phyloP scores from a whole-genome alignment of 768 basidiomycete genomes.

The Auricularia heimuer region DNA sequence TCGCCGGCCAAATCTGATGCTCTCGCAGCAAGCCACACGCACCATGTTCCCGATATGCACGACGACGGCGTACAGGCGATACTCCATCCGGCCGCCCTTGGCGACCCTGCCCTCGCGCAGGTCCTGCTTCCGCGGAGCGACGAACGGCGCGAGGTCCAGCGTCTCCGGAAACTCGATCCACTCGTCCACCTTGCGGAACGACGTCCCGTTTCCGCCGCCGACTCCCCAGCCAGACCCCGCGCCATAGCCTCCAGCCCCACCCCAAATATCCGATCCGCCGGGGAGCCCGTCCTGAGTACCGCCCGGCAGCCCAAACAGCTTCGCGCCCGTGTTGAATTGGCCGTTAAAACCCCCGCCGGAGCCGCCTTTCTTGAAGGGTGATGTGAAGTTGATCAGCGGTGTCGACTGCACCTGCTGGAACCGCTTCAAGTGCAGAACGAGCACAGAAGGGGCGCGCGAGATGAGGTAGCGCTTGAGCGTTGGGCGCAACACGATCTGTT shows the following conservation, averaged over 20 bases:
- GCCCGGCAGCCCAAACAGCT: neutral
- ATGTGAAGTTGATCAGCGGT: constrained; percentile 38
- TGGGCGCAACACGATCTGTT: constrained; percentile 66
- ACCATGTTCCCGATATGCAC: constrained; percentile 87
- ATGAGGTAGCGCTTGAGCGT: constrained; percentile 96
- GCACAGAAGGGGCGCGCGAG: constrained; percentile 70
- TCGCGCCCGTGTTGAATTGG: neutral
- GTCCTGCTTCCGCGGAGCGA: constrained; percentile 72
- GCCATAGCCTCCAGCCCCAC: neutral
- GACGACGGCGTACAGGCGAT: constrained; percentile 69
- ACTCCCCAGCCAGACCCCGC: neutral
- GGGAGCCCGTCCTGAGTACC: neutral
- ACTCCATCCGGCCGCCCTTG: constrained; percentile 40
- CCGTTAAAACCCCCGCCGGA: neutral
- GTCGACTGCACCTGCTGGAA: constrained; percentile 78
- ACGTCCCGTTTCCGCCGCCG: constrained; percentile 32
- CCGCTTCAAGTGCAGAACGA: constrained; percentile 88
- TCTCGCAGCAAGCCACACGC: constrained; percentile 18
- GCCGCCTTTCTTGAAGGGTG: constrained; percentile 41
- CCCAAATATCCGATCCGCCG: neutral
- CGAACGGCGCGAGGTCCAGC: constrained; percentile 76
- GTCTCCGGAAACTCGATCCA: constrained; percentile 83
- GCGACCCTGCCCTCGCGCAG: constrained; percentile 38
- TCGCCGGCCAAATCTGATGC: constrained; percentile 2
- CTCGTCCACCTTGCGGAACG: constrained; percentile 75